Conservation (phyloP, 1,284 basidiomycete species). For the Pseudozyma sp. region DNA sequence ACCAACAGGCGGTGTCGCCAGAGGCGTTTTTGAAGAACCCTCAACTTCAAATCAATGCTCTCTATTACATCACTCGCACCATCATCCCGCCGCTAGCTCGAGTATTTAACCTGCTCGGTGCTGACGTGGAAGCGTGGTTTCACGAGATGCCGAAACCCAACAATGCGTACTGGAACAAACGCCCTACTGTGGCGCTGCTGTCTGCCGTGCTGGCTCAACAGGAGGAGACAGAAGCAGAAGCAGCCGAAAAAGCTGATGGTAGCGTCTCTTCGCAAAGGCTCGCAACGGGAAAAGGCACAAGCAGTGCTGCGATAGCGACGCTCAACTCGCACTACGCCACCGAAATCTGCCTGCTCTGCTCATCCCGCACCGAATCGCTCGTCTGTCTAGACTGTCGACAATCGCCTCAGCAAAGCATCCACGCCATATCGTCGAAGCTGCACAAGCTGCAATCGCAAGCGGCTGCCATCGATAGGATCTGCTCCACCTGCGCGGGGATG, state of each 20-base stretch:
- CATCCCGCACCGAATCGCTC: constrained; percentile 72
- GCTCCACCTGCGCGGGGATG: constrained; percentile 49
- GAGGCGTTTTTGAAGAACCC: constrained; percentile 80
- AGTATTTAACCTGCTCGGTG: constrained; percentile 91
- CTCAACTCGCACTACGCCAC: constrained; percentile 83
- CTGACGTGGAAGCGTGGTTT: constrained; percentile 88
- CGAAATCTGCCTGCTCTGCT: constrained; percentile 79
- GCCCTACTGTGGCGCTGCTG: constrained; percentile 15
- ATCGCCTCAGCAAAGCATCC: constrained; percentile 27
- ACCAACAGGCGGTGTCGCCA: constrained; percentile 84
- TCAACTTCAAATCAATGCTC: constrained; percentile 79
- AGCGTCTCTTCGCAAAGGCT: background rate
- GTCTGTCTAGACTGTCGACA: constrained; percentile 55
- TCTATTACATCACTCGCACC: constrained; percentile 90
- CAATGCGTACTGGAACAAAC: constrained; percentile 34
- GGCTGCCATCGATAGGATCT: constrained; percentile 46
- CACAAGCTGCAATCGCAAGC: constrained; percentile 30
- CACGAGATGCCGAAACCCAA: constrained; percentile 79
- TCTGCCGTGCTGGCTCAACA: constrained; percentile 18
- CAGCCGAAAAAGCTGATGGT: background rate
- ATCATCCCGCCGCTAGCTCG: constrained; percentile 89
- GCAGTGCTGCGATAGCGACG: constrained; percentile 70
- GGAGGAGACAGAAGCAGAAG: background rate
- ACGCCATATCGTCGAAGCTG: constrained; percentile 21
- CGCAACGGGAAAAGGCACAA: background rate